Conservation (phyloP, 345 rosid genomes). For the Toxicodendron radicans region DNA sequence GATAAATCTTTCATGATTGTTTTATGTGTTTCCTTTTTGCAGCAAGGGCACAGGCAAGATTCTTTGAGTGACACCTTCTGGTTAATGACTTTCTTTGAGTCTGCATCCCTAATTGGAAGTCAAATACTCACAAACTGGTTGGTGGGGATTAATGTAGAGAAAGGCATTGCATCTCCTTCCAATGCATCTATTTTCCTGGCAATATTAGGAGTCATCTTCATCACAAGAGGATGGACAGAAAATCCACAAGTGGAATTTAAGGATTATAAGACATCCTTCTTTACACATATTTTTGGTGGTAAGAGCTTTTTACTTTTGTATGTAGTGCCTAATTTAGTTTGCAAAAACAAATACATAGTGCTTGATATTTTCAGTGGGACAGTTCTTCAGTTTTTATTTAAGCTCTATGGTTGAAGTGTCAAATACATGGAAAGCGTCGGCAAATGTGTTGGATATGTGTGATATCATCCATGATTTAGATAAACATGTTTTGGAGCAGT, state of each 20-base stretch:
- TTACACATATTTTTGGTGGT: constrained; percentile 60
- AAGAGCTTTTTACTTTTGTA: constrained; percentile 24
- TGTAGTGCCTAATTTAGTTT: not conserved
- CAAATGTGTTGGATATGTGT: not conserved
- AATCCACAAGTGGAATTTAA: constrained; percentile 36
- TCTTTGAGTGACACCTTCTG: constrained; percentile 78
- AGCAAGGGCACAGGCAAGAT: constrained; percentile 85
- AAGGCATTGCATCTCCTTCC: constrained; percentile 50
- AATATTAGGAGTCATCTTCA: constrained; percentile 43
- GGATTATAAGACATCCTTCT: constrained; percentile 49
- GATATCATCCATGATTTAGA: not conserved
- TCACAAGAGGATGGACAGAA: constrained; percentile 56
- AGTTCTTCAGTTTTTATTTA: constrained; percentile 8
- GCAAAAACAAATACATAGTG: not conserved
- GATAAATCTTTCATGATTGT: constrained; percentile 4
- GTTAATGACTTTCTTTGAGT: constrained; percentile 86
- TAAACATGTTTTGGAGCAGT: not conserved
- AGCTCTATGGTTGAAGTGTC: not conserved
- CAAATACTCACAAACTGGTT: constrained; percentile 80
- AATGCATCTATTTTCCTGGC: constrained; percentile 47
- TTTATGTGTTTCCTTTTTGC: constrained; percentile 29
- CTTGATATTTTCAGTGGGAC: not conserved
- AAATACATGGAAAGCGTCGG: not conserved
- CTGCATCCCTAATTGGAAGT: constrained; percentile 69
- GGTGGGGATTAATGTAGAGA: constrained; percentile 39